Base-by-base conservation (phyloP, 2,329 filamentous ascomycete genomes). In the Conoideocrella luteorostrata region DNA sequence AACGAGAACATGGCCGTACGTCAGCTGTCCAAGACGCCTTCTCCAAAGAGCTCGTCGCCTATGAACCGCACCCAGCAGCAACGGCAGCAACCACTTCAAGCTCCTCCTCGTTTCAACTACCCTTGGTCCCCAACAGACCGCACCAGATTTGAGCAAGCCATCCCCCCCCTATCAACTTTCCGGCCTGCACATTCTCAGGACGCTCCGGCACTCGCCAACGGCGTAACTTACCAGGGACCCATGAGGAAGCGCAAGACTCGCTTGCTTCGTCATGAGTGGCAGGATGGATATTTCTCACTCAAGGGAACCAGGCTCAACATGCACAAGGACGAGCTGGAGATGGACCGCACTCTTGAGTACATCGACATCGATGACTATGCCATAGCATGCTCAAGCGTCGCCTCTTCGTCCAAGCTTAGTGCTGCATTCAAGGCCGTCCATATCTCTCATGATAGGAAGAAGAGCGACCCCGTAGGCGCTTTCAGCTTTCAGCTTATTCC, bases 211-310 rank as follows among this genome's bases (percentile, higher is more conserved):
- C 62, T 65, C 46, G 58, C 62, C 40, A 68, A 73, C 42, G 78
- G 80, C 45, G 66, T 84, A 50, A 78, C 79, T 26, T 87, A 90
- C 64, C 79, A 86, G 39, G 93, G 93, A 2, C 89, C 83, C 65
- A 95, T 98, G 81, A 90, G 88, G 74, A 95, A 95, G 74, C 87
- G 91, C 59, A 88, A 88, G 69, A 94, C 85, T 26, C 82, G 82
- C 58, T 82, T 95, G 71, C 78, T 95, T 48, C 86, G 88, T 34
- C 87, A 95, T 63, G 90, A 96, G 68, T 96, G 90, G 90, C 81
- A 89, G 58, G 87, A 94, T 61, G 84, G 88, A 54, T 93, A 91
- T 69, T 94, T 93, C 63, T 88, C 87, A 21, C 82, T 96, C 50
- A 82, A 82, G 56, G 84, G 84, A 46, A 87, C 82, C 21, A 77